Evolutionary conservation across 2,329 filamentous ascomycete genomes (phyloP), one percentile per base, ranked within the genome.

Genomic region (Ceratocystiopsis sp.): DNA sequence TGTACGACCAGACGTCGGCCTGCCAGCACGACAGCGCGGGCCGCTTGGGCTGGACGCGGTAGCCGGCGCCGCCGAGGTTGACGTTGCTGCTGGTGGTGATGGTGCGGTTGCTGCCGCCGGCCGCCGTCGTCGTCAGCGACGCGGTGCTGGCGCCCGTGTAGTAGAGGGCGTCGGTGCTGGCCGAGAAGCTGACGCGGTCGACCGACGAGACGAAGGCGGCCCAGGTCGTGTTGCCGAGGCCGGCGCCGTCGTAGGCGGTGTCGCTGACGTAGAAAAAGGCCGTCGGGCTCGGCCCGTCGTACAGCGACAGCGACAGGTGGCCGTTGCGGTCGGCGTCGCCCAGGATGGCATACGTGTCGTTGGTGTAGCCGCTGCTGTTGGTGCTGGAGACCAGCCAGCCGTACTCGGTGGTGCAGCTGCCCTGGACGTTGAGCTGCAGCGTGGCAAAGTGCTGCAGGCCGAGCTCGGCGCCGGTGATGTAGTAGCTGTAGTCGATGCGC

Each of bases 331-430:
- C 38, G 8, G 41, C 39, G 29, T 48, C 40, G 25, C 46, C 46
- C 16, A 48, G 40, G 35, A 48, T 25, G 39, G 46, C 46, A 13
- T 48, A 48, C 8, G 46, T 48, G 40, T 48, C 46, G 40, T 48
- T 48, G 43, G 46, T 48, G 40, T 48, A 48, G 41, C 46, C 46
- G 3, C 43, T 45, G n/a, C 17, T 17, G 42, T 48, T 43, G 29
- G 40, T 35, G 29, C 38, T 49, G 35, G 48, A 49, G n/a, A 42
- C 35, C 33, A 47, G 49, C 54, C 53, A 55, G 16, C 42, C 45
- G 44, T 57, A 57, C 36, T 56, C 53, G 16, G 55, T 57, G 33
- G 47, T 41, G 48, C 55, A 57, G 13, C 53, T 52, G 25, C 55
- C 55, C 5, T 33, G 35, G 17, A 57, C 53, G 9, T 46, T 45